Base-by-base conservation (phyloP, 2,329 filamentous ascomycete species). In the Diaporthe ampelina region DNA sequence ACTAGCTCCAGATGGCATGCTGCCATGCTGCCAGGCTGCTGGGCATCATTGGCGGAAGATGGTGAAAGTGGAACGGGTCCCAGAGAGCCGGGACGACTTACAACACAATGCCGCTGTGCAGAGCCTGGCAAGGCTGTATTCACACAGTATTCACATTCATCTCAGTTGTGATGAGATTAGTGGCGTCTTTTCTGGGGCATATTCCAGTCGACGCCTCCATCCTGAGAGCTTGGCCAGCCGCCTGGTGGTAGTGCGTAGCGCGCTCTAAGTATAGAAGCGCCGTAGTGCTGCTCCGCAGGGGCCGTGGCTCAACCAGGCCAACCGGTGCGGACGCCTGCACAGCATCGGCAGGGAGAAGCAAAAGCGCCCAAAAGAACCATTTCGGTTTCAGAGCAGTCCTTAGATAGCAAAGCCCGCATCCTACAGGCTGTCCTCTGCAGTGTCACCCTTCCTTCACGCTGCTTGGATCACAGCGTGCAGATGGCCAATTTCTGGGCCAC, bases 181-280 rank as follows among this genome's bases (percentile, higher is more conserved):
- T 6, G 21, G 3, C 37, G 37, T 40, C 29, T 19, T 26, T 48
- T 37, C 58, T 21, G 56, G 40, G 37, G 11, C n/a, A 54, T 37
- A 21, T 26, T 43, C 32, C 43, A 45, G 26, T 58, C 26, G 52
- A 56, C 19, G 68, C 45, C 68, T 59, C 26, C 29, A 70, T 40
- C 68, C 37, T 59, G n/a, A 50, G 59, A 37, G 54, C 69, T 71
- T 71, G 69, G 59, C 29, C 45, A 52, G 52, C 43, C 45, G 56
- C 56, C 29, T 45, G n/a, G 45, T n/a, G 45, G 43, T 29, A 29
- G 69, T 37, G 32, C n/a, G 43, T 29, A 29, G 69, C 29, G 32
- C n/a, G 48, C 29, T 58, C 70, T 72, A 72, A 63, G 70, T 63
- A 63, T 63, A 72, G 70, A 54, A 54, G 70, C 57, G 70, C 57